These are phyloP conservation scores for Vararia minispora DNA, from an alignment of 768 basidiomycete species.

Conservation along the genomic window DNA sequence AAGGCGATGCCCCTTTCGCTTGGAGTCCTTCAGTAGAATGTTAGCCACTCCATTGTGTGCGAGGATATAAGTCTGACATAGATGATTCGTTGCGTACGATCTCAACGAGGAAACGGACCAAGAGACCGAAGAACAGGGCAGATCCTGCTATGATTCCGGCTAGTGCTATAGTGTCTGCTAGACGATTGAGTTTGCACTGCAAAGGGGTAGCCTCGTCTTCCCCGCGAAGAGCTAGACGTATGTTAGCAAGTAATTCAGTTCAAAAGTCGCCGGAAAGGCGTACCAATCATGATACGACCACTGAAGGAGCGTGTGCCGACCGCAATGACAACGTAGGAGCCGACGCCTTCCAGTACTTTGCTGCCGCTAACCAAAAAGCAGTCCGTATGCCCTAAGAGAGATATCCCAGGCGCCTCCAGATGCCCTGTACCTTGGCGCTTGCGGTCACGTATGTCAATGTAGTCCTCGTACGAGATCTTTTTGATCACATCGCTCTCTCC, in stretches of 20 bases:
- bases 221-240: constrained; percentile 26
- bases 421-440: too few relatives aligned
- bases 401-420: constrained; percentile 14
- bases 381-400: constrained; percentile 27
- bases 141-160: constrained; percentile 34
- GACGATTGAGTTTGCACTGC: constrained; percentile 38
- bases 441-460: constrained; percentile 40
- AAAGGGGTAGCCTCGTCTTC: constrained; percentile 34
- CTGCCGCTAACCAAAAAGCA: constrained; percentile 37
- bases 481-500: constrained; percentile 61
- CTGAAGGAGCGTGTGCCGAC: constrained; percentile 36
- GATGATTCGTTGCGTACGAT: constrained; percentile 23
- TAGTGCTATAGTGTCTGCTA: constrained; percentile 43
- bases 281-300: constrained; percentile 39
- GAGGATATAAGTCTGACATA: too few relatives aligned
- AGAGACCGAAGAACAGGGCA: constrained; percentile 32
- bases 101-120: constrained; percentile 41
- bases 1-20: constrained; percentile 35
- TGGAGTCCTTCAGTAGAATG: too few relatives aligned
- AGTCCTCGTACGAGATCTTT: constrained; percentile 73
- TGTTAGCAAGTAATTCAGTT: too few relatives aligned
- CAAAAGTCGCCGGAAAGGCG: constrained; percentile 6
- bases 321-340: constrained; percentile 36
- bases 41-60: too few relatives aligned
- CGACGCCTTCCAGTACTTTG: constrained; percentile 41